A percentile compares a stretch with the other conserved stretches of the same genome.
Conservation (phyloP, 1,139 yeast genomes). For the Lizanozyma gosingica region DNA sequence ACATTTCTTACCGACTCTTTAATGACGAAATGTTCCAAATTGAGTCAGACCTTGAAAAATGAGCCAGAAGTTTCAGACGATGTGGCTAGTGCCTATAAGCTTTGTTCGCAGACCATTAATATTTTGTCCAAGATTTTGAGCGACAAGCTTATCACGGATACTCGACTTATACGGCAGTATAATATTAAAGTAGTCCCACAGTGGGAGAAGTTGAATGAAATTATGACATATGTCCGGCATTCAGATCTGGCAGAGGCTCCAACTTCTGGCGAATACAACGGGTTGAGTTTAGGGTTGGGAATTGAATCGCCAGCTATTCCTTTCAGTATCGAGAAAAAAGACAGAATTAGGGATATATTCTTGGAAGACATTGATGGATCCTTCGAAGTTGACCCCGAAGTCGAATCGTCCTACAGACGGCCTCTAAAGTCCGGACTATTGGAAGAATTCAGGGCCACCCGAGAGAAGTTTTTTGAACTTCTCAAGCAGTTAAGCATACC, state of each 20-base stretch:
- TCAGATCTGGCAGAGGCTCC: background rate
- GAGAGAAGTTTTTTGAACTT: background rate
- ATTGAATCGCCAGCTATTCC: slow-evolving; percentile 24
- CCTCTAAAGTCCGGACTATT: slow-evolving; percentile 1
- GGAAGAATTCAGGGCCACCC: slow-evolving; percentile 2
- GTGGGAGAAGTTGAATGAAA: background rate
- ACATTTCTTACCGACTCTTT: background rate
- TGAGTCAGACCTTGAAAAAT: background rate
- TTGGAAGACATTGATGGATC: slow-evolving; percentile 6
- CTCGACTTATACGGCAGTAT: background rate
- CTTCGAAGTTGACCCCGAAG: slow-evolving; percentile 9
- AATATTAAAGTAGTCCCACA: background rate
- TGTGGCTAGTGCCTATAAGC: background rate
- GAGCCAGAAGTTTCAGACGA: background rate
- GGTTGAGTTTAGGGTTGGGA: slow-evolving; percentile 19
- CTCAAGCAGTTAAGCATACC: background rate
- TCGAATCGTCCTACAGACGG: background rate
- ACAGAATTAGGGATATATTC: slow-evolving; percentile 20
- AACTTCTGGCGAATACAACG: background rate
- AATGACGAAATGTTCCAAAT: background rate
- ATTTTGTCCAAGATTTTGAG: background rate
- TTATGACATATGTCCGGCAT: background rate
- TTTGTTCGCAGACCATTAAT: background rate
- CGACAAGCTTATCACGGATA: background rate
- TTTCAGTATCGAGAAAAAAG: slow-evolving; percentile 24